Evolutionary conservation across 176 grass and related monocot species (phyloP), one percentile per base, ranked within the genome.

Genomic region (Poa pratensis): DNA sequence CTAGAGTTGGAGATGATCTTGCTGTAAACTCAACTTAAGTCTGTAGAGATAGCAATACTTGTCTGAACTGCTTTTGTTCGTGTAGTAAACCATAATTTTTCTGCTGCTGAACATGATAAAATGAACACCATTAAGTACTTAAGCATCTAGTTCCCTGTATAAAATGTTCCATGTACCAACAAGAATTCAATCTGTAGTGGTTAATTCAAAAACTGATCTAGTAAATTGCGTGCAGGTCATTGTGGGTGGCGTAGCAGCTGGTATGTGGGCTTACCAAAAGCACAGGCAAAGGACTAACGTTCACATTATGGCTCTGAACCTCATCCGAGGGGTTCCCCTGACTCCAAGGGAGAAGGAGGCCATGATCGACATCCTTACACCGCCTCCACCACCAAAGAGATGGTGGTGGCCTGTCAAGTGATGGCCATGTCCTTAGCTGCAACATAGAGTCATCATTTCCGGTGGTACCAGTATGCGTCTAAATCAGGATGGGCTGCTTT

Each of bases 241-340:
- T 79, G 77, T 98, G 28, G 93, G 89, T 26, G 93, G 93, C 70
- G 82, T 87, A 59, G 89, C 87, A 52, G 89, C 89, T 79, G 89
- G 93, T 9, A 85, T 87, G 11, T 98, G 91, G 91, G 93, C 91
- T 55, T 98, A 93, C 73, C 87, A 93, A 80, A 98, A 85, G 76
- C 90, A 94, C 73, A 90, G 91, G 81, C 87, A 87, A 80, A 93
- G 83, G 82, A 93, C 91, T 45, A 95, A 98, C 63, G 93, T 98
- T 75, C 93, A 98, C 80, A 88, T 98, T 54, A 95, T 95, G 93
- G 95, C 96, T 48, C 84, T 98, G 34, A 98, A 98, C 50, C 89
- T 96, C 0, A 55, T 98, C 48, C 77, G 96, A 77, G 93, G 96
- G 13, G 90, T 98, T 84, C 93, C 96, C 3, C 86, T 98, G 82